These are phyloP conservation scores for Phytophthora agathidicida DNA, from an alignment of 352 stramenopile species.

Conservation along the genomic window DNA sequence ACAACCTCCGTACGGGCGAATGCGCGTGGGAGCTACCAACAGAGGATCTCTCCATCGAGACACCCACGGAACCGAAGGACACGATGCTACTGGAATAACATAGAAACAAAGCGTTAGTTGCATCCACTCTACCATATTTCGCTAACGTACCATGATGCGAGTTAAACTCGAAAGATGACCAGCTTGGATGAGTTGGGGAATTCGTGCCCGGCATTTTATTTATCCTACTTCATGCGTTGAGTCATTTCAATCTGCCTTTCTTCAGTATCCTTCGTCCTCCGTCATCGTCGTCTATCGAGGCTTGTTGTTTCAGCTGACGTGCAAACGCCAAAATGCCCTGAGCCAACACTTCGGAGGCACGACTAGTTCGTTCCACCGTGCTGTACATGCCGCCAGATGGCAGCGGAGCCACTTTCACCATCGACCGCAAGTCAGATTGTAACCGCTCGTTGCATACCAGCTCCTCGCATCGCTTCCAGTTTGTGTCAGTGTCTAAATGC, in stretches of 20 bases:
- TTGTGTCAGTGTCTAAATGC: neutral
- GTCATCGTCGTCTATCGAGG: slow-evolving; percentile 35
- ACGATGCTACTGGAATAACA: neutral
- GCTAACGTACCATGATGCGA: slow-evolving; percentile 26
- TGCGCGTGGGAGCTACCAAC: slow-evolving; percentile 44
- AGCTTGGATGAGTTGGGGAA: slow-evolving; percentile 9
- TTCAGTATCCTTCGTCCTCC: slow-evolving; percentile 25
- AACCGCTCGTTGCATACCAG: slow-evolving; percentile 59
- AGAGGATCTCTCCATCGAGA: neutral
- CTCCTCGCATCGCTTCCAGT: slow-evolving; percentile 37
- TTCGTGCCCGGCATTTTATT: slow-evolving; percentile 44
- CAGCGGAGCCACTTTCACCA: slow-evolving; percentile 21
- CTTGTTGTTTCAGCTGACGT: slow-evolving; percentile 27
- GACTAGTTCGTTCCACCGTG: slow-evolving; percentile 36
- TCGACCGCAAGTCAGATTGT: slow-evolving; percentile 45
- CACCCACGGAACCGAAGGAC: neutral
- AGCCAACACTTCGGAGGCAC: slow-evolving; percentile 45
- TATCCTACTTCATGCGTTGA: slow-evolving; percentile 45
- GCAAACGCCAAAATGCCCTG: slow-evolving; percentile 47
- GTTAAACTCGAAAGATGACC: neutral
- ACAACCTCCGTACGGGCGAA: slow-evolving; percentile 38
- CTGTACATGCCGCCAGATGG: slow-evolving; percentile 1
- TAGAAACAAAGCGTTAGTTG: slow-evolving; percentile 23
- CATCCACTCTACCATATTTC: neutral
- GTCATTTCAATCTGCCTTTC: slow-evolving; percentile 32